Percentiles rank a stretch among this genome's conserved stretches.
Conservation (phyloP, 2,329 filamentous ascomycete genomes). For the Epichloe typhina region DNA sequence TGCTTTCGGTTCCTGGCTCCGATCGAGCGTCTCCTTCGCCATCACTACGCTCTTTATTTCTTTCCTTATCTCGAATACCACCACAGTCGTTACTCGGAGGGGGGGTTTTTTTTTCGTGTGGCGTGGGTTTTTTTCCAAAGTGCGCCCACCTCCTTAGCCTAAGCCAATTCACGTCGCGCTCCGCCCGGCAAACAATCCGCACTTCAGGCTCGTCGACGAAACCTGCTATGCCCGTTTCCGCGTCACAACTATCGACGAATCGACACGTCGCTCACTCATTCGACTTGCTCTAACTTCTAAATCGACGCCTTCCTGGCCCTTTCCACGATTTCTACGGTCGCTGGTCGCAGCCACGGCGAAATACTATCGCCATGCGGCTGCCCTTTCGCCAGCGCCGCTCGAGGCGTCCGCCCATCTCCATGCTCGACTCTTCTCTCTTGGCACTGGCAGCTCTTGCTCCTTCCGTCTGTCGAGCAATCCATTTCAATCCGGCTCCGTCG, state of each 20-base stretch:
- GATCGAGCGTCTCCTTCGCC: conserved; percentile 2
- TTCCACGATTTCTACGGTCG: background rate
- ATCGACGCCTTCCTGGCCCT: background rate
- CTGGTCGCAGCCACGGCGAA: conserved; percentile 5
- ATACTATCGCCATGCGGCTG: conserved; percentile 33
- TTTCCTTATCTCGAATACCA: conserved; percentile 2
- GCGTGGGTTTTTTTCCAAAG: background rate
- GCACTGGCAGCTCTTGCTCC: conserved; percentile 27
- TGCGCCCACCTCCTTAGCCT: background rate
- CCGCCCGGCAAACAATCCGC: background rate
- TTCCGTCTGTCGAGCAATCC: conserved; percentile 35
- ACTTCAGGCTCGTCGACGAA: background rate
- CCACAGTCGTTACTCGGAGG: conserved; percentile 1
- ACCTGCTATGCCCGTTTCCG: conserved; percentile 5
- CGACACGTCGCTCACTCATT: background rate
- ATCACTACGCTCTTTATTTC: conserved; percentile 9
- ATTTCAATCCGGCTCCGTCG: conserved; percentile 48
- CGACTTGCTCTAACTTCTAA: background rate
- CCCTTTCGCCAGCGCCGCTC: conserved; percentile 28
- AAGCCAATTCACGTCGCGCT: background rate
- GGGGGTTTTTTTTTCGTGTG: background rate
- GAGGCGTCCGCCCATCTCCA: conserved; percentile 22
- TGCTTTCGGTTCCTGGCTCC: conserved; percentile 2
- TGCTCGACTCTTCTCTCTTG: conserved; percentile 20
- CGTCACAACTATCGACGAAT: background rate